Evolutionary conservation across 176 grass and related monocot genomes (phyloP), one percentile per base, ranked within the genome.

Genomic region (Triticum dicoccoides): DNA sequence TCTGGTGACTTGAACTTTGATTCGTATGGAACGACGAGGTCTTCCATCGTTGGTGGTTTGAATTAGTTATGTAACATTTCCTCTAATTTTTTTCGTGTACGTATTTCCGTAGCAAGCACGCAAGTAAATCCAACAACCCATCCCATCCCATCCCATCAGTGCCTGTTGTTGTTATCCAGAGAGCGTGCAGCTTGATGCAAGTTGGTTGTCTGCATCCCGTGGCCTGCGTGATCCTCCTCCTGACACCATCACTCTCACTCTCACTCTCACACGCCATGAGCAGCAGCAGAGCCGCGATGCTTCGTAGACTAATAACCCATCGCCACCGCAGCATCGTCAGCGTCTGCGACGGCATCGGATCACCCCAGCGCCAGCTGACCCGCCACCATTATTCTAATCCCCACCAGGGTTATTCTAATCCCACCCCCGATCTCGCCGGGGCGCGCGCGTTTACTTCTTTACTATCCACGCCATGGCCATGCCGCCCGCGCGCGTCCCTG

Each of bases 241-340:
- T 8, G 20, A n/a, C 35, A 17, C n/a, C 58, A 24, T 27, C 25
- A 27, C 62, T 65, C 5, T 30, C 59, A 62, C 20, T 61, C 18
- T 61, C 23, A 11, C 25, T 13, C 64, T 2, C 21, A 8, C 77
- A 18, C 54, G 25, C 35, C 89, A 84, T 87, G 89, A 84, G 84
- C 66, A 69, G 18, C 54, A 20, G 18, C 54, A 8, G 69, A 84
- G 75, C 66, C 44, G 4, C 21, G 3, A 65, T 21, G 25, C 6
- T 90, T 80, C 85, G 67, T 5, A 74, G 85, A 83, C 27, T 91
- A 61, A 0, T 7, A 5, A 8, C 3, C 54, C 54, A 21, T 58
- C 69, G 23, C 69, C 42, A 6, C 42, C 67, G 8, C 45, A 69
- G 20, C 44, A 24, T 0, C 47, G 20, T 9, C 47, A 62, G 25